A percentile compares a stretch with the other conserved stretches of the same genome.
phyloP scores from a whole-genome alignment of 176 grass and related monocot species.

The Zoysia pacifica region DNA sequence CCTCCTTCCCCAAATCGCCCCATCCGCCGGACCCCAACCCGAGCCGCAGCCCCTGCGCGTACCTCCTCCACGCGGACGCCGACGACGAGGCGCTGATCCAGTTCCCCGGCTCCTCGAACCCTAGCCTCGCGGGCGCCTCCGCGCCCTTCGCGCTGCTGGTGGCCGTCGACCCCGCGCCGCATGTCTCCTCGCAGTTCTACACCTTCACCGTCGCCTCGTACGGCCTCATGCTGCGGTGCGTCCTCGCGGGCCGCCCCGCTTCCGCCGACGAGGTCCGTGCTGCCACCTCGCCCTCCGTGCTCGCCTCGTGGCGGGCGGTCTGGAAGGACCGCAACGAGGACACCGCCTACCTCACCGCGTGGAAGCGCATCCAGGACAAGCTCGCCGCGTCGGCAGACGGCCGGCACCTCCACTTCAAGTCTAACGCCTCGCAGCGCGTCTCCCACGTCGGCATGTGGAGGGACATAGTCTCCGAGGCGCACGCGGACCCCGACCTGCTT shows the following conservation, averaged over 20 bases:
- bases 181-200: constrained; percentile 98
- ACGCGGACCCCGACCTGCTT: constrained; percentile 81
- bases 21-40: constrained; percentile 68
- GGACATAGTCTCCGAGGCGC: constrained; percentile 73
- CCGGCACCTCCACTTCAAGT: constrained; percentile 82
- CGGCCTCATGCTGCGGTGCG: constrained; percentile 81
- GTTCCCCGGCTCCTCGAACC: constrained; percentile 34
- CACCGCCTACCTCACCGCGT: constrained; percentile 97
- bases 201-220: constrained; percentile 85
- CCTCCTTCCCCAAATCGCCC: constrained; percentile 52
- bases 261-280: constrained; percentile 72
- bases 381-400: constrained; percentile 63
- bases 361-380: constrained; percentile 99
- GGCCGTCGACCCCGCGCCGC: constrained; percentile 75
- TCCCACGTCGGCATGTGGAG: constrained; percentile 90
- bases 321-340: constrained; percentile 99
- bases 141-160: constrained; percentile 33
- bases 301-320: constrained; percentile 85
- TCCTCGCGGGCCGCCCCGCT: constrained; percentile 70
- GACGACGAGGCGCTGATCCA: constrained; percentile 61
- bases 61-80: constrained; percentile 63
- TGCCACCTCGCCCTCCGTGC: constrained; percentile 74
- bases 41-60: constrained; percentile 46
- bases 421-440: constrained; percentile 71
- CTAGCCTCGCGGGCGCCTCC: constrained; percentile 31